Conservation (phyloP, 768 basidiomycete genomes). For the Zangia roseola region DNA sequence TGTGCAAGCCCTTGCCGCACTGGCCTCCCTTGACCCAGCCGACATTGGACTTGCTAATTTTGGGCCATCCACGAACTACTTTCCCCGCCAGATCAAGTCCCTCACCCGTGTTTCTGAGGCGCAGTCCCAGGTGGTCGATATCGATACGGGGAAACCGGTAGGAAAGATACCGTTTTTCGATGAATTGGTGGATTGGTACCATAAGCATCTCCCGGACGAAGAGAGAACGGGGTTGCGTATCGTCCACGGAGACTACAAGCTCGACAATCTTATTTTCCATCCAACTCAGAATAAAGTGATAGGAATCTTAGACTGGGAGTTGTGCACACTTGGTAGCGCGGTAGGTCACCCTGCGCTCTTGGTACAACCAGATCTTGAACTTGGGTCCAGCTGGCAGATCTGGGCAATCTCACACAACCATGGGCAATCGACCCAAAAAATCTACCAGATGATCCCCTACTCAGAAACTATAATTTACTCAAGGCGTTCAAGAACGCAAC, state of each 20-base stretch:
- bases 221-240: conserved; percentile 72
- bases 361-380: not conserved
- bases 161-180: conserved; percentile 77
- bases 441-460: conserved; percentile 28
- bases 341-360: conserved; percentile 43
- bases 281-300: conserved; percentile 89
- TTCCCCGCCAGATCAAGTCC: conserved; percentile 91
- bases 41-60: conserved; percentile 68
- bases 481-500: conserved; percentile 64
- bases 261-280: conserved; percentile 97
- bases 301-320: conserved; percentile 96
- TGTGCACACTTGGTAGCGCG: conserved; percentile 92
- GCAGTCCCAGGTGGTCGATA: conserved; percentile 68
- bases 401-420: conserved; percentile 86
- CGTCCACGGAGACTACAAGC: conserved; percentile 96
- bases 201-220: conserved; percentile 73
- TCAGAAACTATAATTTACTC: conserved; percentile 31
- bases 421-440: conserved; percentile 60
- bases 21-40: conserved; percentile 62
- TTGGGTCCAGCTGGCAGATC: conserved; percentile 66
- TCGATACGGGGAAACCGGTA: conserved; percentile 55
- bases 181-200: conserved; percentile 77
- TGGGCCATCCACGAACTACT: conserved; percentile 78
- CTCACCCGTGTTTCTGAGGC: conserved; percentile 77
- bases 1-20: conserved; percentile 63